These are phyloP conservation scores for Globisporangium solare DNA, from an alignment of 352 stramenopile species.

Conservation along the genomic window DNA sequence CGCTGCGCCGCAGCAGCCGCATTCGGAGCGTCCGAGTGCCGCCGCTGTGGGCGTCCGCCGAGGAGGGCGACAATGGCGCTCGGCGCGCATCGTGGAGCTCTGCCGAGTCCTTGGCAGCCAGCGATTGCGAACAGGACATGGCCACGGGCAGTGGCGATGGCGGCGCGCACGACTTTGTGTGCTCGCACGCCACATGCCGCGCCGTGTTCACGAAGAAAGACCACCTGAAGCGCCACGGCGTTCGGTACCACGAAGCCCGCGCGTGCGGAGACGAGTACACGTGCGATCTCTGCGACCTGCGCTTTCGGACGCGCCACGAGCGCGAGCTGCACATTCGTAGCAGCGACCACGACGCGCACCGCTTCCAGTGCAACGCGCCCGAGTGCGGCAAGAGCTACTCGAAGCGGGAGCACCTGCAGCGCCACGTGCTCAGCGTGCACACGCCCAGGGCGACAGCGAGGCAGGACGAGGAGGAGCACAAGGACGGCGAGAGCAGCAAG, in stretches of 20 bases:
- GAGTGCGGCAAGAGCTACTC: conserved; percentile 55
- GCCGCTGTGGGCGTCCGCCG: too few species aligned
- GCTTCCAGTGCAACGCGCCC: conserved; percentile 34
- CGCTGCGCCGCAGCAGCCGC: too few species aligned
- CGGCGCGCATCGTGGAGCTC: too few species aligned
- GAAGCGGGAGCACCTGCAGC: conserved; percentile 57
- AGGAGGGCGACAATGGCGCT: too few species aligned
- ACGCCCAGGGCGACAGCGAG: neutral
- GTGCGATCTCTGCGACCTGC: conserved; percentile 9
- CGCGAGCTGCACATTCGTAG: conserved; percentile 18
- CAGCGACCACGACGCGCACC: conserved; percentile 11
- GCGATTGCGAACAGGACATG: too few species aligned
- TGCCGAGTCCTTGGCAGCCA: too few species aligned
- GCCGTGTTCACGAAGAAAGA: too few species aligned
- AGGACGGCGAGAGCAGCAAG: conserved; percentile 24
- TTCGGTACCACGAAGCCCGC: neutral
- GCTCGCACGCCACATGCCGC: too few species aligned
- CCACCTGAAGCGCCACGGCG: neutral
- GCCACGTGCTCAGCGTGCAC: conserved; percentile 48
- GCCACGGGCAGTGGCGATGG: neutral
- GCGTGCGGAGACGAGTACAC: neutral
- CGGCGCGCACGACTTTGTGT: neutral
- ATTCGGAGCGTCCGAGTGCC: too few species aligned
- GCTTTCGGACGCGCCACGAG: conserved; percentile 26
- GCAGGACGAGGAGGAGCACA: too few species aligned